Evolutionary conservation across 805 yeast genomes (phyloP), one percentile per base, ranked within the genome.

Genomic region (Monosporozyma unispora): DNA sequence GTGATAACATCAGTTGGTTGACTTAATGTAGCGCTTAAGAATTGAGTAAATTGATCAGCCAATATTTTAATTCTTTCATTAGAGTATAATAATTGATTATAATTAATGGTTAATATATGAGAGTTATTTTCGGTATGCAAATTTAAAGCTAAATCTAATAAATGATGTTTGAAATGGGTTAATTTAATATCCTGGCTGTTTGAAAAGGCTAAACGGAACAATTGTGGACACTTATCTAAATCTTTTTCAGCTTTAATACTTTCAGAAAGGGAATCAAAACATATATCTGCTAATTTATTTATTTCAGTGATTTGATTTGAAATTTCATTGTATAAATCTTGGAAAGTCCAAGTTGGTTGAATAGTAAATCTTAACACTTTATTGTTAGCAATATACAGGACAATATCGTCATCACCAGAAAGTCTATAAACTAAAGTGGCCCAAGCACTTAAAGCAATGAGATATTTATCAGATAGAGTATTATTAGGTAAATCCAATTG

Each of bases 321-420:
- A 16, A 72, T 67, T 5, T 47, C 46, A 9, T 68, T 63, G 39
- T 75, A 67, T 47, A 90, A 69, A 38, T 81, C 78, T 1, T 57
- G 51, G 57, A 89, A 86, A 0, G 81, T 61, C 61, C 72, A 62
- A 8, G 70, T 67, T 31, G 86, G 79, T 47, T 78, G 76, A 39
- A 88, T 70, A 31, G 70, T 71, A 43, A 85, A 70, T 59, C 96
- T 75, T 25, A 87, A 63, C 16, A 87, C 81, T 55, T 70, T 68
- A 39, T 69, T 61, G 5, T 66, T 66, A 2, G 68, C 57, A 23
- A 76, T 66, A 56, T 83, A 89, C 52, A 91, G 70, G n/a, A 84
- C 82, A 46, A 93, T 82, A 59, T 91, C 97, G 56, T 91, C 97
- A 64, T 91, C 98, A 22, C 97, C 98, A 2, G 96, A 84, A 44